phyloP scores from a whole-genome alignment of 1,284 basidiomycete genomes.

The Inonotus hispidus region DNA sequence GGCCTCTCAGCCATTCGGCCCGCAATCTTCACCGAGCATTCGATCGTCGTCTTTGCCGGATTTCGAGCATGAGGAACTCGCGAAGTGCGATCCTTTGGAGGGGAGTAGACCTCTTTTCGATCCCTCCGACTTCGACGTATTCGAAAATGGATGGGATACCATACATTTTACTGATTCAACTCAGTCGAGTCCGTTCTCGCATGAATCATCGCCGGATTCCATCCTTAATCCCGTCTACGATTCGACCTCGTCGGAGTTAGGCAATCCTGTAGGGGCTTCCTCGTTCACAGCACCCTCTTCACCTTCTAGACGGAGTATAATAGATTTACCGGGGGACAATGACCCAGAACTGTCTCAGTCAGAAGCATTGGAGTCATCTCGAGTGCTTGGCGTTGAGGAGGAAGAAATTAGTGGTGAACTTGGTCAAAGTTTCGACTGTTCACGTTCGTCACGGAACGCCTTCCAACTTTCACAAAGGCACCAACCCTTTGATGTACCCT shows the following conservation, averaged over 20 bases:
- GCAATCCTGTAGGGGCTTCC: background rate
- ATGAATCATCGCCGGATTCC: background rate
- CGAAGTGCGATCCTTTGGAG: background rate
- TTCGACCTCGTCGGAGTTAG: background rate
- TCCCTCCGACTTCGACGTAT: conserved; percentile 16
- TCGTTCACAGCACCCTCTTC: background rate
- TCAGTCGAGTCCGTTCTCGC: background rate
- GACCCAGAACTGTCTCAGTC: background rate
- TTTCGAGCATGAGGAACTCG: background rate
- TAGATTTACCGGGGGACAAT: conserved; percentile 12
- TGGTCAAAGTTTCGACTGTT: background rate
- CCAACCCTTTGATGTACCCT: conserved; percentile 8
- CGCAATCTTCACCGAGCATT: background rate
- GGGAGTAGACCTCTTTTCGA: conserved; percentile 7
- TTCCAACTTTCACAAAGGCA: background rate
- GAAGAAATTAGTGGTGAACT: background rate
- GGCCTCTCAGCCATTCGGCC: background rate
- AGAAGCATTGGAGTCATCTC: background rate
- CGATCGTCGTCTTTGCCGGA: conserved; percentile 7
- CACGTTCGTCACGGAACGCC: background rate
- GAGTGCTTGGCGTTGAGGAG: background rate
- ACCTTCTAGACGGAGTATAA: conserved; percentile 6
- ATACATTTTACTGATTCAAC: conserved; percentile 5
- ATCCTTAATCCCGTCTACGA: background rate
- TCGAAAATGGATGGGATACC: conserved; percentile 17